A percentile compares a stretch with the other conserved stretches of the same genome.
These are phyloP conservation scores for Phytophthora agathidicida DNA, from an alignment of 352 stramenopile genomes.

Conservation along the genomic window DNA sequence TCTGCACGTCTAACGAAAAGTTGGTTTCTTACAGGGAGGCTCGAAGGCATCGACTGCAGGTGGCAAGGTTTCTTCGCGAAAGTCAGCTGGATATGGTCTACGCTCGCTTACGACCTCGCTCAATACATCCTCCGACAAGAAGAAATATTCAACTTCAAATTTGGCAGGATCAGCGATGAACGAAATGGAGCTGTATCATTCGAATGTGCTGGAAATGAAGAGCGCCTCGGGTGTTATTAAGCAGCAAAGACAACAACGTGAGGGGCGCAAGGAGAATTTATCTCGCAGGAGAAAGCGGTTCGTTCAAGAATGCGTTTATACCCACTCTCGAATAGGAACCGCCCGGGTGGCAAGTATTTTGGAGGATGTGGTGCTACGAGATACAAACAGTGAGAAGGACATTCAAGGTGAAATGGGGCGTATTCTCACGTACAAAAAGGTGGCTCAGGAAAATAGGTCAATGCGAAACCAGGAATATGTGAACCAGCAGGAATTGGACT, in stretches of 20 bases:
- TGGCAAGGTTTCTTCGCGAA: conserved; percentile 33
- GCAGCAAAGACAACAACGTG: conserved; percentile 54
- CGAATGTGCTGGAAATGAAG: conserved; percentile 33
- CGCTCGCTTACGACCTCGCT: conserved; percentile 66
- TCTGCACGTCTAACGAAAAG: conserved; percentile 1
- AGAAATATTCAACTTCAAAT: conserved; percentile 31
- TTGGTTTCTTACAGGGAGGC: conserved; percentile 8
- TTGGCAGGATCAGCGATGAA: conserved; percentile 30
- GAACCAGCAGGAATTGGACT: conserved; percentile 54
- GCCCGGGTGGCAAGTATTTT: conserved; percentile 42
- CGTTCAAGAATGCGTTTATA: conserved; percentile 54
- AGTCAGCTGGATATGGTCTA: conserved; percentile 70
- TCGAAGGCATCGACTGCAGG: neutral
- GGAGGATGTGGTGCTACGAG: conserved; percentile 48
- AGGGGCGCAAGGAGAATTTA: conserved; percentile 59
- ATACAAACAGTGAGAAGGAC: conserved; percentile 55
- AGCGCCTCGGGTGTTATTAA: conserved; percentile 40
- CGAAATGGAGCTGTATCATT: conserved; percentile 31
- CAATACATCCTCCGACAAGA: conserved; percentile 27
- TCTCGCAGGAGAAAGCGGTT: conserved; percentile 65
- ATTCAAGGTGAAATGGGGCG: conserved; percentile 45
- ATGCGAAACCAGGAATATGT: conserved; percentile 56
- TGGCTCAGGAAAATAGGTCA: conserved; percentile 64
- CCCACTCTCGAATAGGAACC: conserved; percentile 33
- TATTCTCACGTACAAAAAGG: conserved; percentile 71